These are phyloP conservation scores for Naganishia liquefaciens DNA, from an alignment of 1,284 basidiomycete genomes.

Conservation along the genomic window DNA sequence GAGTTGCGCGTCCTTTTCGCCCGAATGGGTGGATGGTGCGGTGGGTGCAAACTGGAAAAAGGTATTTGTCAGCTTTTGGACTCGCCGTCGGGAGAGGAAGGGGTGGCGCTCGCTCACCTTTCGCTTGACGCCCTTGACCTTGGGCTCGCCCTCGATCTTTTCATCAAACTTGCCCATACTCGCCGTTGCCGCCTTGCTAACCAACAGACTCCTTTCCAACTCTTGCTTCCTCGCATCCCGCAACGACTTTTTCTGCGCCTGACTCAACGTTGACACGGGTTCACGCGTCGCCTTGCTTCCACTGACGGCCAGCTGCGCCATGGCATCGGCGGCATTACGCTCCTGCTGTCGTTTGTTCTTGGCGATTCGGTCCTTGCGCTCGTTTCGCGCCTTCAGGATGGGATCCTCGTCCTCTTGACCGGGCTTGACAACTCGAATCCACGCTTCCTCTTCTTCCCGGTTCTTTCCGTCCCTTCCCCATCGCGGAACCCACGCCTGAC, in stretches of 20 bases:
- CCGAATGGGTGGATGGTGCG: conserved; percentile 62
- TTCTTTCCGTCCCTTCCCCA: conserved; percentile 95
- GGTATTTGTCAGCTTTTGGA: background rate
- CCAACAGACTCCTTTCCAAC: conserved; percentile 74
- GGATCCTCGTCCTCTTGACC: conserved; percentile 78
- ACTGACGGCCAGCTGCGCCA: conserved; percentile 20
- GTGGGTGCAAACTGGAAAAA: conserved; percentile 71
- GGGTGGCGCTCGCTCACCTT: conserved; percentile 63
- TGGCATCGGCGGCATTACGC: conserved; percentile 73
- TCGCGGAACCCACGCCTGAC: conserved; percentile 85
- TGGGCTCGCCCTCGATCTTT: conserved; percentile 85
- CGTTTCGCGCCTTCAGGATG: conserved; percentile 68
- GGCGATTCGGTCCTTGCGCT: conserved; percentile 73
- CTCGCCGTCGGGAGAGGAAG: too few species aligned
- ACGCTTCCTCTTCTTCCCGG: conserved; percentile 81
- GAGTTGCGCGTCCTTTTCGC: conserved; percentile 73
- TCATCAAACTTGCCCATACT: conserved; percentile 90
- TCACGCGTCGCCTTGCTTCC: conserved; percentile 28
- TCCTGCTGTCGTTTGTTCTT: conserved; percentile 82
- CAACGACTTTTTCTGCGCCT: conserved; percentile 41
- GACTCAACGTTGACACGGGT: conserved; percentile 28
- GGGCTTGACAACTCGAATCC: conserved; percentile 86
- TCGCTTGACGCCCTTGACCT: conserved; percentile 81
- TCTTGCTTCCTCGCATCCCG: conserved; percentile 67
- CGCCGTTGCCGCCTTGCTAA: conserved; percentile 81